Evolutionary conservation across 371 early-diverging fungal genomes (phyloP), one percentile per base, ranked within the genome.

Genomic region (Mortierella sp.): DNA sequence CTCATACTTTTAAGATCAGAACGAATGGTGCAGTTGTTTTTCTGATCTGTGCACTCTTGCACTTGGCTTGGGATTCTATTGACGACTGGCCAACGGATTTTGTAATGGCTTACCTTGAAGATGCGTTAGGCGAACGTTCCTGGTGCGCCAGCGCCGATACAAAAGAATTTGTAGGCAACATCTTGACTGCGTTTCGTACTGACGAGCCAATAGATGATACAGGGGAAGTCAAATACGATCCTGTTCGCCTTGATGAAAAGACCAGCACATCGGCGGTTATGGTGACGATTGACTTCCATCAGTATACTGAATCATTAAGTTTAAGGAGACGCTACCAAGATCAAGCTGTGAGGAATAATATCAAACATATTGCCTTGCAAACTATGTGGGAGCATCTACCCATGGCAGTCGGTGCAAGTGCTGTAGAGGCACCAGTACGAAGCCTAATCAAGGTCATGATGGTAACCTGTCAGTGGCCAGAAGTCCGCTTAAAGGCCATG

Each of bases 81-180:
- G 69, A 71, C 9, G 72, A 81, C 48, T 81, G 82, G 82, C 82
- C 82, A 6, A 81, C 82, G 0, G 82, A 81, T 38, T 81, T 81
- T 67, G 76, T 81, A 13, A 81, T 81, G 82, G 82, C 76, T 1
- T 81, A 81, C 33, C 28, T 81, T 24, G 82, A 81, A 32, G 82
- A 81, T 41, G 82, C 82, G 13, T 53, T 72, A 6, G 82, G 82
- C n/a, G 73, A 72, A 22, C 69, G 82, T 3, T 76, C 76, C 38
- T 81, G 82, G 82, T 81, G 82, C 38, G 82, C 82, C 1, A 41
- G 66, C 43, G 65, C 67, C 4, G 82, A 81, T 4, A 81, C 82
- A 4, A 65, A 72, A 21, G 57, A 21, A 6, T 81, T 81, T 72
- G 82, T 81, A 5, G 38, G 69, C 58, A 81, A 81, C 13, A 57